phyloP scores from a whole-genome alignment of 176 grass and related monocot species.

The Avena atlantica region DNA sequence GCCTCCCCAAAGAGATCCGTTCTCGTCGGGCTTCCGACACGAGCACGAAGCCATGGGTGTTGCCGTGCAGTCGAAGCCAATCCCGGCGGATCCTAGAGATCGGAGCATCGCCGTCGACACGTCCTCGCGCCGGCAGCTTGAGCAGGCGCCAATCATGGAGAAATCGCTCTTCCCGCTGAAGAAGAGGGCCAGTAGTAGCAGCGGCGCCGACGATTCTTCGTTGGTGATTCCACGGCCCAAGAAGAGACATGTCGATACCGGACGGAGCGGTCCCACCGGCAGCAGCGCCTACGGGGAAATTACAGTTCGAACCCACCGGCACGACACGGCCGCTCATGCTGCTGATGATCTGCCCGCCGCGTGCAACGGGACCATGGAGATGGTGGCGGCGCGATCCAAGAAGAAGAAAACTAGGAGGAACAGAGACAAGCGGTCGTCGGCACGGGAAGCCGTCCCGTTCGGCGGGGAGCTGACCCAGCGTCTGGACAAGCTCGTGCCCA shows the following conservation, averaged over 20 bases:
- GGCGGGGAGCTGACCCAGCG: neutral
- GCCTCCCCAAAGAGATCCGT: neutral
- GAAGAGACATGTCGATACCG: neutral
- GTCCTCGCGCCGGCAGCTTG: too few species aligned
- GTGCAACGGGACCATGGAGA: neutral
- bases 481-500: neutral
- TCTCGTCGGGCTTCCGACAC: neutral
- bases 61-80: neutral
- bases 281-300: neutral
- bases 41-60: neutral
- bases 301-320: neutral
- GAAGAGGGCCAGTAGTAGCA: slow-evolving; percentile 22
- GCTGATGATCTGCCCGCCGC: too few species aligned
- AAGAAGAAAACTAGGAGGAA: neutral
- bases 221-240: neutral
- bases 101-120: neutral
- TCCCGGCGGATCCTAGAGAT: neutral
- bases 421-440: too few species aligned
- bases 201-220: neutral
- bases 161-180: slow-evolving; percentile 14
- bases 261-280: neutral
- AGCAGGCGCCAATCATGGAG: too few species aligned
- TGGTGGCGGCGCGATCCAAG: neutral
- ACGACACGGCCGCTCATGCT: neutral
- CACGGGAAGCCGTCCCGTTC: too few species aligned